phyloP scores from a whole-genome alignment of 208 protist genomes.

The Leishmania tropica region DNA sequence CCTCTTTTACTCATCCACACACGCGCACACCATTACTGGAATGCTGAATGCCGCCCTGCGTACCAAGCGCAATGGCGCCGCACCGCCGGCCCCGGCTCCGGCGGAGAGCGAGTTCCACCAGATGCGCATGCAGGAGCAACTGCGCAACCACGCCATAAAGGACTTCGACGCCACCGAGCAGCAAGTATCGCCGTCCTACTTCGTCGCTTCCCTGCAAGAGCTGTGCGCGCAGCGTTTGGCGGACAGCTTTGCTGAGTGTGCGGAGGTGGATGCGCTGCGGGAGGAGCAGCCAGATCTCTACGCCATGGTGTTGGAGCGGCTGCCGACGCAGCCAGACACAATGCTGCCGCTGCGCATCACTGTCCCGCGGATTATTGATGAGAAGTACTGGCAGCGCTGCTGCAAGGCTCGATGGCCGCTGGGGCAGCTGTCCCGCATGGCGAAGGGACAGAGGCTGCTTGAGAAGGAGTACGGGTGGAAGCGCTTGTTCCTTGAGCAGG shows the following conservation, averaged over 20 bases:
- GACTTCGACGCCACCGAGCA: conserved; percentile 29
- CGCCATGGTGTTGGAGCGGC: conserved; percentile 62
- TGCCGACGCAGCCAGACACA: conserved; percentile 43
- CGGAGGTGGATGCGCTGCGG: conserved; percentile 63
- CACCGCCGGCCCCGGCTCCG: background rate
- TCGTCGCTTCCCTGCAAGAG: conserved; percentile 77
- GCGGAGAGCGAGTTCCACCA: conserved; percentile 69
- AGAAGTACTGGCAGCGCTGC: conserved; percentile 73
- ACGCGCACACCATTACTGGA: background rate
- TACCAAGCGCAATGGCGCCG: conserved; percentile 11
- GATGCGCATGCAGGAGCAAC: conserved; percentile 59
- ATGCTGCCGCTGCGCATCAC: conserved; percentile 56
- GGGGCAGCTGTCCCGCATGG: conserved; percentile 71
- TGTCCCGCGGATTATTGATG: conserved; percentile 46
- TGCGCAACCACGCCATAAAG: conserved; percentile 23
- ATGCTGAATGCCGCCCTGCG: conserved; percentile 13
- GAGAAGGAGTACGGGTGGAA: conserved; percentile 77
- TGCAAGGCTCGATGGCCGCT: conserved; percentile 79
- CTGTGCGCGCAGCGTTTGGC: conserved; percentile 77
- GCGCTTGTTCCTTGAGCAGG: conserved; percentile 81
- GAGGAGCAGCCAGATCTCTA: conserved; percentile 59
- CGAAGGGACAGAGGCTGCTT: conserved; percentile 34
- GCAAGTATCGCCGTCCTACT: conserved; percentile 55
- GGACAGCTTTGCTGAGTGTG: conserved; percentile 55
- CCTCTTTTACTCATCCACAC: background rate